Evolutionary conservation across 2,329 filamentous ascomycete species (phyloP).

Genomic region (Phialocephala sp.): DNA sequence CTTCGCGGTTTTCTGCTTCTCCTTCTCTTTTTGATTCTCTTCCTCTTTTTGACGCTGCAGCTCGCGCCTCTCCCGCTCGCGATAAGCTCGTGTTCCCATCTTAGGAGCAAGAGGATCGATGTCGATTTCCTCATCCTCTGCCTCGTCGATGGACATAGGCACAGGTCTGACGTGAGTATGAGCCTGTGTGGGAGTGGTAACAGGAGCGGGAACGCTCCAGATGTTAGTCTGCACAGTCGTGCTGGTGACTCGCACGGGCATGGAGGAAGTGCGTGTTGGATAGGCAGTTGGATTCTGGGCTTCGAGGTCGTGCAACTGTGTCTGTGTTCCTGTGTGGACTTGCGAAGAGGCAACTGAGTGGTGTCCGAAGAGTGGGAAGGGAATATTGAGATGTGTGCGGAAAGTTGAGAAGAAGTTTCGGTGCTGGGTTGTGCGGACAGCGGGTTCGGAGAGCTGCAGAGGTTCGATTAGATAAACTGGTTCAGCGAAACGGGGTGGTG

Average conservation of each 20-base stretch:
- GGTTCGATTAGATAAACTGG: not conserved
- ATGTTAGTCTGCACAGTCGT: conserved; percentile 12
- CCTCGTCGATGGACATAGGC: not conserved
- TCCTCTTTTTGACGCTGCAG: not conserved
- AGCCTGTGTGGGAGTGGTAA: not conserved
- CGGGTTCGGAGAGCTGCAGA: conserved; percentile 1
- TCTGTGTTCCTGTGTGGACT: conserved; percentile 5
- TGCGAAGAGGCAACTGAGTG: not conserved
- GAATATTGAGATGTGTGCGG: conserved; percentile 34
- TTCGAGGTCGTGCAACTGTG: conserved; percentile 14
- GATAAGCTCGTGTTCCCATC: conserved; percentile 35
- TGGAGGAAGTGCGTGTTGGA: conserved; percentile 3
- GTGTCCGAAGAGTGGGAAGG: conserved; percentile 25
- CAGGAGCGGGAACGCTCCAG: conserved; percentile 13
- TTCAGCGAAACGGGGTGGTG: conserved; percentile 12
- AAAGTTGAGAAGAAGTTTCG: conserved; percentile 27
- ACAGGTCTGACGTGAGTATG: not conserved
- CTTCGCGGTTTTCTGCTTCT: not conserved
- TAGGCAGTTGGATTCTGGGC: not conserved
- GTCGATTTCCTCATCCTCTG: conserved; percentile 13
- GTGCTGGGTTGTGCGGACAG: conserved; percentile 1
- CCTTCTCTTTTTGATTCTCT: not conserved
- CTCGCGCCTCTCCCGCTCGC: conserved; percentile 31
- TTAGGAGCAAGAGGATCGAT: conserved; percentile 23
- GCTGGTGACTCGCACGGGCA: not conserved